Base-by-base conservation (phyloP, 2,329 filamentous ascomycete genomes). In the Calonectria pteridis region DNA sequence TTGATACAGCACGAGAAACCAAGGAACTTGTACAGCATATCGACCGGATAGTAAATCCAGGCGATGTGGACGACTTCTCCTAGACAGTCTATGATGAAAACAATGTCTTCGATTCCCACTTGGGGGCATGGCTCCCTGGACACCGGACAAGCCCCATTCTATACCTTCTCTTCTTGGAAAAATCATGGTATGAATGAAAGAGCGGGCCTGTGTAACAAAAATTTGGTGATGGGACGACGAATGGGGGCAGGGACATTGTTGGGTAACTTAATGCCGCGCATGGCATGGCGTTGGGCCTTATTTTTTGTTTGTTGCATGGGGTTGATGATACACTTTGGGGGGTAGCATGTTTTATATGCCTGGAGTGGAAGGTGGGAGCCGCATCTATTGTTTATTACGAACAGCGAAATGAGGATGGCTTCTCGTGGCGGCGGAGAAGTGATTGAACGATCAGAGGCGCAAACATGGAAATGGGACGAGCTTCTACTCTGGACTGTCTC, bases 1-100 rank as follows among this genome's bases (percentile, higher is more conserved):
- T 97, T 84, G 94, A 95, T 84, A 93, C 96, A 81, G 95, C 94
- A 9, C 89, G 94, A 73, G 94, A 95, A 84, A 94, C 93, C 66
- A 97, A 96, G 87, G 94, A 94, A 82, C 86, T 95, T 73, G 84
- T 84, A 29, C 85, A 88, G 76, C 82, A 82, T n/a, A 82, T 88
- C 14, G 86, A 85, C 69, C 82, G 82, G 77, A 77, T 87, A 68
- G 82, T 81, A 31, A 75, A 71, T 59, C 71, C 77, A 37, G 72
- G 77, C 66, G 83, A 83, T 31, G 81, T 78, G 65, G 86, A 89
- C 74, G 88, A 89, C 74, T 89, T 89, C 83, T 87, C 87, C 69
- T 88, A 81, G 85, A 50, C 64, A 31, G 37, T 26, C 65, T 62
- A 37, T 67, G 20, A 46, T 64, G 43, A 18, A 46, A 62, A 37